Conservation (phyloP, 495 filamentous ascomycete genomes). For the Jackrogersella multiformis region DNA sequence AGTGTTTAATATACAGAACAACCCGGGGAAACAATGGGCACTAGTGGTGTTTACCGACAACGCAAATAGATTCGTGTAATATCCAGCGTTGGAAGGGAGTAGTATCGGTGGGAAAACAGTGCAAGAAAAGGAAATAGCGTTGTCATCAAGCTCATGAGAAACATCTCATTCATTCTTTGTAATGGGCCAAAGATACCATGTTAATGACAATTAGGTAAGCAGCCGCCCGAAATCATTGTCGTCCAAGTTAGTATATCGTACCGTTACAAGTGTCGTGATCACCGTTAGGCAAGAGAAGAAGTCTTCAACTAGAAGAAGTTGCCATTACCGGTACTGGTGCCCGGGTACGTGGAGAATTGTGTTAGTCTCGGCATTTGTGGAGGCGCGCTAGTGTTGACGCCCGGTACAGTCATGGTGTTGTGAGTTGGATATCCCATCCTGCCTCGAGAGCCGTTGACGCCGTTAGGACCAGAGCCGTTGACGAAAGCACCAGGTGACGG, state of each 20-base stretch:
- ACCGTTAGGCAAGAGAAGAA: slow-evolving; percentile 6
- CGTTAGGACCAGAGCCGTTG: slow-evolving; percentile 33
- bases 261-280: slow-evolving; percentile 44
- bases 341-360: slow-evolving; percentile 38
- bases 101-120: slow-evolving; percentile 9
- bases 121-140: slow-evolving; percentile 33
- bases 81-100: slow-evolving; percentile 32
- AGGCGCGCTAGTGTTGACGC: slow-evolving; percentile 20
- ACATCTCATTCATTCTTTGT: slow-evolving; percentile 44
- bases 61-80: slow-evolving; percentile 22
- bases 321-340: slow-evolving; percentile 25
- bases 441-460: slow-evolving; percentile 39
- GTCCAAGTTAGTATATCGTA: slow-evolving; percentile 47
- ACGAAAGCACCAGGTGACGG: slow-evolving; percentile 34
- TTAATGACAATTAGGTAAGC: slow-evolving; percentile 35
- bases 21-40: slow-evolving; percentile 27
- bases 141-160: slow-evolving; percentile 47
- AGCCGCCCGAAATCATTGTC: slow-evolving; percentile 32
- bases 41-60: slow-evolving; percentile 26
- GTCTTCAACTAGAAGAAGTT: slow-evolving; percentile 47
- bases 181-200: slow-evolving; percentile 27
- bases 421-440: slow-evolving; percentile 43
- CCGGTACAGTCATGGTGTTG: slow-evolving; percentile 39
- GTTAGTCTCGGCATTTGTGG: slow-evolving; percentile 41
- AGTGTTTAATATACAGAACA: slow-evolving; percentile 45